Percentiles rank a stretch among this genome's conserved stretches.
Evolutionary conservation across 805 yeast genomes (phyloP).

Genomic region (Yamadazyma sp.): DNA sequence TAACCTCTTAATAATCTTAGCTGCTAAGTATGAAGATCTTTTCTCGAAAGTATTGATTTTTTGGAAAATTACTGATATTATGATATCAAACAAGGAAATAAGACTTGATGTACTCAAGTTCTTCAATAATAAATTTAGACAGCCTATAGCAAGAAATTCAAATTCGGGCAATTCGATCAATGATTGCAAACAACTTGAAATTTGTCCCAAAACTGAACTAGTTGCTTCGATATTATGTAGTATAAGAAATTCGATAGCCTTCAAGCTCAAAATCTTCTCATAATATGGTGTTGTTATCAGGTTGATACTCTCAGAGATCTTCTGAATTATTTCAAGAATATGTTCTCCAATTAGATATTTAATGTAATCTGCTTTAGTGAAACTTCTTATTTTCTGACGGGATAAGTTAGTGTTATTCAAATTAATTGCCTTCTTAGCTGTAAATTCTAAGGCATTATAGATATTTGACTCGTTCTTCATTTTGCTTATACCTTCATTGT

Average conservation of each 20-base stretch:
- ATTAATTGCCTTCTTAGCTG: conserved; percentile 27
- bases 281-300: conserved; percentile 69
- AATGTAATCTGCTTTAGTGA: conserved; percentile 19
- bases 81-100: conserved; percentile 66
- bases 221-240: conserved; percentile 53
- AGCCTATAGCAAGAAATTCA: conserved; percentile 57
- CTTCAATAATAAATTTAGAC: conserved; percentile 63
- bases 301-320: conserved; percentile 75
- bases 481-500: too few species aligned
- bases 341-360: conserved; percentile 45
- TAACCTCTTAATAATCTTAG: conserved; percentile 43
- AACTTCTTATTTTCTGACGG: conserved; percentile 7
- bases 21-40: conserved; percentile 50
- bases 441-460: conserved; percentile 40
- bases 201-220: conserved; percentile 67
- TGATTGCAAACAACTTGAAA: conserved; percentile 81
- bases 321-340: conserved; percentile 72
- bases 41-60: conserved; percentile 53
- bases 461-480: conserved; percentile 34
- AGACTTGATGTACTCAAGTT: conserved; percentile 56
- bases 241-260: conserved; percentile 70
- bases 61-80: conserved; percentile 71
- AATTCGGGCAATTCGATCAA: conserved; percentile 64
- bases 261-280: conserved; percentile 67
- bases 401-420: conserved; percentile 12